Evolutionary conservation across 2,329 filamentous ascomycete genomes (phyloP).

Genomic region (Xylaria sp.): DNA sequence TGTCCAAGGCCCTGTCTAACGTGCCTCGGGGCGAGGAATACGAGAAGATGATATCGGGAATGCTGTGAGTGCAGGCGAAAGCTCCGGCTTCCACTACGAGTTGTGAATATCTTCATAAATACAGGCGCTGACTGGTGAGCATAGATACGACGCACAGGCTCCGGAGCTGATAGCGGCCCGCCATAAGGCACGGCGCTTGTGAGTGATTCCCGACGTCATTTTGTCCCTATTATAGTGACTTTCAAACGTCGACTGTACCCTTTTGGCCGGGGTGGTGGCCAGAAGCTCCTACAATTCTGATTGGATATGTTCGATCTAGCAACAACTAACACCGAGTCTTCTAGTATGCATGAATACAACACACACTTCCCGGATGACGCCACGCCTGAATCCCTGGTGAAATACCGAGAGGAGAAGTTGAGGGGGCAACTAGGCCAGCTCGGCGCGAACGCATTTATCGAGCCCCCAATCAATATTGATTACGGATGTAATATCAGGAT

Average conservation of each 20-base stretch:
- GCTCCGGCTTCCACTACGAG: background rate
- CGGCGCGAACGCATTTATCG: constrained; percentile 61
- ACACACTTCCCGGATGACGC: constrained; percentile 57
- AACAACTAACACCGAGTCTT: too few species aligned
- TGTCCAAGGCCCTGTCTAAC: constrained; percentile 18
- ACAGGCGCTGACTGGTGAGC: background rate
- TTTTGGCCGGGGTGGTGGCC: too few species aligned
- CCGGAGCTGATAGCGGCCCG: constrained; percentile 57
- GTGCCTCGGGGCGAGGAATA: constrained; percentile 54
- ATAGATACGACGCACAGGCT: constrained; percentile 56
- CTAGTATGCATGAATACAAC: constrained; percentile 65
- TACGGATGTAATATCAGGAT: constrained; percentile 70
- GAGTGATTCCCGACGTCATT: too few species aligned
- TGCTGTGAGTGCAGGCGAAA: constrained; percentile 52
- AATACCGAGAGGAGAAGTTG: constrained; percentile 53
- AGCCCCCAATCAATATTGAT: constrained; percentile 66
- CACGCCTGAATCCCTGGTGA: constrained; percentile 45
- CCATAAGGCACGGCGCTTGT: constrained; percentile 59
- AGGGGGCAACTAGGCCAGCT: constrained; percentile 54
- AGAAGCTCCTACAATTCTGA: too few species aligned
- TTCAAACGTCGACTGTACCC: too few species aligned
- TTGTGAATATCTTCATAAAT: background rate
- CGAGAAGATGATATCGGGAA: constrained; percentile 68
- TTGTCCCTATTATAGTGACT: too few species aligned
- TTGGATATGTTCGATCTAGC: too few species aligned